Base-by-base conservation (phyloP, 2,329 filamentous ascomycete genomes). In the Colletotrichum ledebouriae region DNA sequence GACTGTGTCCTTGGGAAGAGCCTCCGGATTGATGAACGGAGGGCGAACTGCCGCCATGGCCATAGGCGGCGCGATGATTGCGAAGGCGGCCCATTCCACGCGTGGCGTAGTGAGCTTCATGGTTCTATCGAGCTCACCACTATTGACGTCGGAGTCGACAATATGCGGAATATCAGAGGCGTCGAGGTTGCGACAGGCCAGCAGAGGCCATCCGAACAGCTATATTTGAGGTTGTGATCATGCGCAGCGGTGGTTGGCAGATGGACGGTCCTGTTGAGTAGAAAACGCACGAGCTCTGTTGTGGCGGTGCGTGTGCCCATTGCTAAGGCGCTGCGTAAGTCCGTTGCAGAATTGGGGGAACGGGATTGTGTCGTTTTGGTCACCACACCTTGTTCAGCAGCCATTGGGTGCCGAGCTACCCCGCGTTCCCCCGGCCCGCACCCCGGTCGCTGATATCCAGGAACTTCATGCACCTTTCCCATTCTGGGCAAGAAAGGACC, bases 1-100 rank as follows among this genome's bases (percentile, higher is more conserved):
- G 6, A 79, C 63, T 1, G 80, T 75, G 33, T 74, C 56, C 12
- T 66, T 64, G 2, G 78, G 78, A 13, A 80, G 73, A n/a, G 70
- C 49, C 10, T 70, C 70, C 44, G 71, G 71, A 41, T 74, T 70
- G 49, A 75, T 66, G 22, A 57, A 69, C 11, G 62, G 61, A 37
- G 66, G 49, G n/a, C 55, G 61, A 33, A 55, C 41, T 49, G 47
- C 56, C 55, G 66, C 66, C 56, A 69, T 42, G 41, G 44, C 56
- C 12, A 15, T 15, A 11, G n/a, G 37, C 34, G 41, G 55, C 29
- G 49, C 33, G 15, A 69, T 10, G 37, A 46, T 25, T 37, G 46
- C 34, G 15, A 69, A 44, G 37, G 49, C 17, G 41, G 66, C 61
- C 55, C 55, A 65, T 60, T 44, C 17, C 49, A 47, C 41, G 12